Conservation (phyloP, 805 yeast genomes). For the Kodamaea kaohsiungensis region DNA sequence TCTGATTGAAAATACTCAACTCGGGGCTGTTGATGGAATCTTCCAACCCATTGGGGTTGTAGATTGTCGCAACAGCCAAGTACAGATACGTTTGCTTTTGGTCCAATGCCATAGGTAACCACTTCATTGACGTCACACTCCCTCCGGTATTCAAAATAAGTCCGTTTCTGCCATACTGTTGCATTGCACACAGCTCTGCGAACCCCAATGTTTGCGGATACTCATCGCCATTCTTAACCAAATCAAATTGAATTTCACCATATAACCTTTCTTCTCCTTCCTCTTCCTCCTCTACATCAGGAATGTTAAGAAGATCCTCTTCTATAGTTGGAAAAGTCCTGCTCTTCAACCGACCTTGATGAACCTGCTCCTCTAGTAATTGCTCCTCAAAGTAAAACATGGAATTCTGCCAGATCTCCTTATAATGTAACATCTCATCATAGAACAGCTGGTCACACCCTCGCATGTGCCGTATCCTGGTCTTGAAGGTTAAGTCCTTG, state of each 20-base stretch:
- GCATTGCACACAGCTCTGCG: conserved; percentile 12
- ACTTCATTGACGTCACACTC: conserved; percentile 51
- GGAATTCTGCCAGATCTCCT: conserved; percentile 51
- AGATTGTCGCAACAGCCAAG: conserved; percentile 53
- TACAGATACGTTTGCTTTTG: conserved; percentile 28
- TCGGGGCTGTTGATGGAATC: conserved; percentile 25
- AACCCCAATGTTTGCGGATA: not conserved
- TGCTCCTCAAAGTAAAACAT: conserved; percentile 45
- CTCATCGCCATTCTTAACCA: not conserved
- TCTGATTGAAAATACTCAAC: conserved; percentile 30
- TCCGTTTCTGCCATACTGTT: conserved; percentile 29
- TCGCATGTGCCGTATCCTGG: conserved; percentile 39
- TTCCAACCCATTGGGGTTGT: conserved; percentile 24
- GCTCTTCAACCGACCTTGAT: conserved; percentile 10
- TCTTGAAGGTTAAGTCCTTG: conserved; percentile 28
- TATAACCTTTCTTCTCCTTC: not conserved
- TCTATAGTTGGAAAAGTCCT: conserved; percentile 11
- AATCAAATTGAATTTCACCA: conserved; percentile 1
- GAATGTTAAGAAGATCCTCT: conserved; percentile 11
- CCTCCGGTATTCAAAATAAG: conserved; percentile 52
- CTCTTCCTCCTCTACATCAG: conserved; percentile 8
- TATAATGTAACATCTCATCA: conserved; percentile 42
- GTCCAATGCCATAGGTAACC: conserved; percentile 42
- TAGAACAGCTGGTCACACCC: conserved; percentile 51
- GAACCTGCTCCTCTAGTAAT: conserved; percentile 17